Evolutionary conservation across 148 eudicot species (phyloP).

Genomic region (Rhododendron williamsianum): DNA sequence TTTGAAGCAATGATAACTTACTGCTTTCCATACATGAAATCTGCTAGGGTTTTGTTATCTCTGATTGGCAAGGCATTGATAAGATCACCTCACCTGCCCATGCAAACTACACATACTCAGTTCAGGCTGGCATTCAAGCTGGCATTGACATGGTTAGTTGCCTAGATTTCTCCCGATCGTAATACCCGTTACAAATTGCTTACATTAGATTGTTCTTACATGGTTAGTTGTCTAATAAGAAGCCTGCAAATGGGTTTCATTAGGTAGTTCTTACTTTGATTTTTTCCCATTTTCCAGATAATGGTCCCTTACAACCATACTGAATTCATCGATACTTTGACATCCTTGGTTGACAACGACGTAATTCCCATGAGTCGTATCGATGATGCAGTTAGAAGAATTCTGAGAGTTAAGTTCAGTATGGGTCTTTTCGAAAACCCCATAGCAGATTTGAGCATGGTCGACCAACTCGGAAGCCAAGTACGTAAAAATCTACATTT

Average conservation of each 20-base stretch:
- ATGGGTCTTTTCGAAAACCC: conserved; percentile 68
- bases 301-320: conserved; percentile 49
- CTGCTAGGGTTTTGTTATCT: conserved; percentile 37
- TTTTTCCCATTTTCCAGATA: conserved; percentile 12
- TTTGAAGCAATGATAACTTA: background rate
- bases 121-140: conserved; percentile 25
- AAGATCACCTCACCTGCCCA: conserved; percentile 33
- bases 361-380: conserved; percentile 56
- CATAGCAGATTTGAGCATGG: conserved; percentile 43
- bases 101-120: conserved; percentile 32
- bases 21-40: background rate
- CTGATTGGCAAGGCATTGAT: conserved; percentile 36
- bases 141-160: conserved; percentile 43
- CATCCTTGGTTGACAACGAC: conserved; percentile 36
- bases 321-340: conserved; percentile 43
- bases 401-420: conserved; percentile 52
- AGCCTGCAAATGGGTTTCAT: no score
- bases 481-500: conserved; percentile 13
- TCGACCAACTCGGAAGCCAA: conserved; percentile 48
- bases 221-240: no score
- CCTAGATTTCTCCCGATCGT: background rate
- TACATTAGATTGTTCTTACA: background rate
- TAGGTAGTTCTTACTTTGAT: no score
- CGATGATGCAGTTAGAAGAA: conserved; percentile 61
- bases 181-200: background rate